Conservation (phyloP, 192 early-diverging fungal genomes). For the Chytriomyces hyalinus region DNA sequence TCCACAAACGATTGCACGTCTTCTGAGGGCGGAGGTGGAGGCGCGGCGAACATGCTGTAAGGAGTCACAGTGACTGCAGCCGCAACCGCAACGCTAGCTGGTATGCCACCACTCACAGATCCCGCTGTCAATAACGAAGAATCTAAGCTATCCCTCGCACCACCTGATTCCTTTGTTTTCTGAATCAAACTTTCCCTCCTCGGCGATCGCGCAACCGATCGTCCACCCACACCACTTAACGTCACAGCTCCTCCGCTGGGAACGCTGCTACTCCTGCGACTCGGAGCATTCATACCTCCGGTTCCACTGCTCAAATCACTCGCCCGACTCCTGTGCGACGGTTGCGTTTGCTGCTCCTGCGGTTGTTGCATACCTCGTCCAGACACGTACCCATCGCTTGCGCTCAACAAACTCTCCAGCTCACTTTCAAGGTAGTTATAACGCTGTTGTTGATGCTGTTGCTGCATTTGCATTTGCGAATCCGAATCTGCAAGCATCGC, state of each 20-base stretch:
- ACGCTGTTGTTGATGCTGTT: not conserved
- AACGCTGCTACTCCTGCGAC: not conserved
- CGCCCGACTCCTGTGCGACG: not conserved
- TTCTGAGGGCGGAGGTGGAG: not conserved
- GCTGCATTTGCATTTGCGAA: no score
- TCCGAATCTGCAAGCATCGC: not conserved
- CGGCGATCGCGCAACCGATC: not conserved
- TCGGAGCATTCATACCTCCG: not conserved
- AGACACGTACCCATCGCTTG: not conserved
- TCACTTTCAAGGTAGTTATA: slow-evolving; percentile 18
- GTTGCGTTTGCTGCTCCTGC: no score
- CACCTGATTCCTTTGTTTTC: no score
- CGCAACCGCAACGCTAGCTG: not conserved
- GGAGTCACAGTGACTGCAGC: not conserved
- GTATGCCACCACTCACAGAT: not conserved
- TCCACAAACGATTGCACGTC: not conserved
- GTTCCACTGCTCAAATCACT: not conserved
- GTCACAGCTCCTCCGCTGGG: not conserved
- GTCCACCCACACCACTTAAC: not conserved
- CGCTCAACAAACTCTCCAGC: slow-evolving; percentile 16
- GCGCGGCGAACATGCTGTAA: not conserved
- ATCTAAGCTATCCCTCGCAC: no score
- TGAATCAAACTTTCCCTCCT: not conserved
- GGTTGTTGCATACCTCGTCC: not conserved
- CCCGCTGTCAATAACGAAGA: not conserved